phyloP scores from a whole-genome alignment of 495 filamentous ascomycete genomes.

The Pyronema omphalodes region DNA sequence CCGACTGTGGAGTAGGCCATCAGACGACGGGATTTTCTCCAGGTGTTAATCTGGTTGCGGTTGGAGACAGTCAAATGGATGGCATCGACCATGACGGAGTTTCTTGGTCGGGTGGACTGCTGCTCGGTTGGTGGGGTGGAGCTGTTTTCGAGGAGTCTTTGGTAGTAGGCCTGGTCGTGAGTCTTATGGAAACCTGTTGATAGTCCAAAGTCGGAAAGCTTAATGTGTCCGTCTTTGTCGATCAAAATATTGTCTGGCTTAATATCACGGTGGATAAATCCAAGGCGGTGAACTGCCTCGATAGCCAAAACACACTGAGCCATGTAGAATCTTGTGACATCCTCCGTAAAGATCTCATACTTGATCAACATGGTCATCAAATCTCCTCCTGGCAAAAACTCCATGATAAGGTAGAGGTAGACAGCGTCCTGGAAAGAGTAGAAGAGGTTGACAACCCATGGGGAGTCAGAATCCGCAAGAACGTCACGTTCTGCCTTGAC shows the following conservation, averaged over 20 bases:
- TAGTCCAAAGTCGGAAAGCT: conserved; percentile 94
- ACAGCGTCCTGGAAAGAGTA: conserved; percentile 93
- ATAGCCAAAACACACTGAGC: conserved; percentile 94
- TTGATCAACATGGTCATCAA: conserved; percentile 99
- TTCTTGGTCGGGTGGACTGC: conserved; percentile 47
- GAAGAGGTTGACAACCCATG: conserved; percentile 95
- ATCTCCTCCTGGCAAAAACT: conserved; percentile 94
- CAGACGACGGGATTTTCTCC: conserved; percentile 82
- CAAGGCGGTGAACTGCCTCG: conserved; percentile 91
- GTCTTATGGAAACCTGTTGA: conserved; percentile 96
- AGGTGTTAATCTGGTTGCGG: conserved; percentile 90
- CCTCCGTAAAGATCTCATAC: conserved; percentile 97
- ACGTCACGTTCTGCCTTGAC: conserved; percentile 96
- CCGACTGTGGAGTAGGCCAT: conserved; percentile 98
- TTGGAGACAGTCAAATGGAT: conserved; percentile 98
- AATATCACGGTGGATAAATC: conserved; percentile 98
- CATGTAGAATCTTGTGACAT: conserved; percentile 98
- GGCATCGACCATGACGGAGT: conserved; percentile 87
- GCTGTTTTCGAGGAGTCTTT: conserved; percentile 65
- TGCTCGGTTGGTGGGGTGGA: conserved; percentile 40
- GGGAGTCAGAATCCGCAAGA: conserved; percentile 91
- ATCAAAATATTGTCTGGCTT: conserved; percentile 98
- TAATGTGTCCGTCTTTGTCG: conserved; percentile 88
- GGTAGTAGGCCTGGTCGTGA: conserved; percentile 96
- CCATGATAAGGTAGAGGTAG: conserved; percentile 97